A percentile compares a stretch with the other conserved stretches of the same genome.
Conservation (phyloP, 495 filamentous ascomycete species). For the Penicillium mononematosum region DNA sequence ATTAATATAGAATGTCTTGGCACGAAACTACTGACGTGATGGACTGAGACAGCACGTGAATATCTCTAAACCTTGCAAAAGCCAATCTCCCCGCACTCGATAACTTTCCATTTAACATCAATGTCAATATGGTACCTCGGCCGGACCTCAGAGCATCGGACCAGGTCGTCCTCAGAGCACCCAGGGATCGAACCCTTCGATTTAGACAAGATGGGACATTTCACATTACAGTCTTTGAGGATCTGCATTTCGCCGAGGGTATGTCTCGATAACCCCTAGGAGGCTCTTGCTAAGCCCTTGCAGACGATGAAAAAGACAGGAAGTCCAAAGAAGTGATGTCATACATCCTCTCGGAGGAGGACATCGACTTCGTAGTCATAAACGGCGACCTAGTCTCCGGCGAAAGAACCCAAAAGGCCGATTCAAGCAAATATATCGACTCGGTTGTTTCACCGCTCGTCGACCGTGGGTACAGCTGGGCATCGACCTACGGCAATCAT, state of each 20-base stretch:
- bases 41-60: neutral
- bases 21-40: neutral
- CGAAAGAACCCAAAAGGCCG: slow-evolving; percentile 58
- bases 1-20: neutral
- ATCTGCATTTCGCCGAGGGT: slow-evolving; percentile 70
- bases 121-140: slow-evolving; percentile 5
- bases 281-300: neutral
- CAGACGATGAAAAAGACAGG: slow-evolving; percentile 42
- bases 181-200: slow-evolving; percentile 11
- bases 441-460: slow-evolving; percentile 60
- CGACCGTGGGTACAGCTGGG: slow-evolving; percentile 55
- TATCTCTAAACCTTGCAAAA: neutral
- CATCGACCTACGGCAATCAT: slow-evolving; percentile 74
- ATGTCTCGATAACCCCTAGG: slow-evolving; percentile 11
- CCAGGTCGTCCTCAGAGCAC: slow-evolving; percentile 1
- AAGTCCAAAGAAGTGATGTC: slow-evolving; percentile 60
- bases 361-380: slow-evolving; percentile 59
- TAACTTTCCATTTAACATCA: neutral
- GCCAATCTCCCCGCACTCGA: neutral
- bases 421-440: slow-evolving; percentile 60
- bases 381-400: slow-evolving; percentile 77
- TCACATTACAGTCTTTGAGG: slow-evolving; percentile 61
- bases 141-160: neutral
- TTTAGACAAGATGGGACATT: slow-evolving; percentile 41
- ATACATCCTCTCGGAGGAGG: slow-evolving; percentile 57